Conservation (phyloP, 352 stramenopile genomes). For the Albugo laibachii region DNA sequence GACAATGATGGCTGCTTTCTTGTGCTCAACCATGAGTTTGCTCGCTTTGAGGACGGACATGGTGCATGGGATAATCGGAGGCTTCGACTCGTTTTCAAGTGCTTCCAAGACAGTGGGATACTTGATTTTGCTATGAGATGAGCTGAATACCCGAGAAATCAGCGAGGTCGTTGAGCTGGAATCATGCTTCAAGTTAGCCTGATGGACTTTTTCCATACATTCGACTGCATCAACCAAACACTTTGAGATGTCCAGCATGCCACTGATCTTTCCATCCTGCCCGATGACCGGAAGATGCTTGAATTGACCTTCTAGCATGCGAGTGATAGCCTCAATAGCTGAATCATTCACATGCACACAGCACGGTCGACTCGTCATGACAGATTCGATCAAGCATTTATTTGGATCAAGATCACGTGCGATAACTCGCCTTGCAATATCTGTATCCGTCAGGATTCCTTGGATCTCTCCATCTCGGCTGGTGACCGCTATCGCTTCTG, state of each 20-base stretch:
- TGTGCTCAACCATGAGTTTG: slow-evolving; percentile 71
- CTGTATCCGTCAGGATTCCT: slow-evolving; percentile 73
- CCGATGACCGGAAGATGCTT: slow-evolving; percentile 74
- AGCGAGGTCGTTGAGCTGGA: slow-evolving; percentile 32
- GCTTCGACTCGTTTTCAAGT: slow-evolving; percentile 59
- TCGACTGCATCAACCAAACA: slow-evolving; percentile 77
- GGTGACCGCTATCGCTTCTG: slow-evolving; percentile 73
- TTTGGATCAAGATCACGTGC: slow-evolving; percentile 66
- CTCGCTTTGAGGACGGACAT: slow-evolving; percentile 47
- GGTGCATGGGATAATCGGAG: slow-evolving; percentile 49
- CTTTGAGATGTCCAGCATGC: slow-evolving; percentile 83
- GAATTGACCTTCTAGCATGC: slow-evolving; percentile 77
- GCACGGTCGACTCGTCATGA: slow-evolving; percentile 71
- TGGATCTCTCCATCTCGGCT: slow-evolving; percentile 62
- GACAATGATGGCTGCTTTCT: slow-evolving; percentile 72
- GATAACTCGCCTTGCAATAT: slow-evolving; percentile 68
- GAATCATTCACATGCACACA: slow-evolving; percentile 66
- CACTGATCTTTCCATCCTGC: slow-evolving; percentile 38
- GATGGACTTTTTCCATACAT: slow-evolving; percentile 73
- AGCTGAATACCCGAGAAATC: slow-evolving; percentile 47
- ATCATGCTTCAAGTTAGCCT: slow-evolving; percentile 73
- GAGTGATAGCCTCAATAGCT: slow-evolving; percentile 71
- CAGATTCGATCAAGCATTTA: slow-evolving; percentile 47
- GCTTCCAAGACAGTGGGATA: slow-evolving; percentile 62
- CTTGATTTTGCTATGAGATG: slow-evolving; percentile 83